Evolutionary conservation across 2,329 filamentous ascomycete species (phyloP).

Genomic region (Fusarium xyrophilum): DNA sequence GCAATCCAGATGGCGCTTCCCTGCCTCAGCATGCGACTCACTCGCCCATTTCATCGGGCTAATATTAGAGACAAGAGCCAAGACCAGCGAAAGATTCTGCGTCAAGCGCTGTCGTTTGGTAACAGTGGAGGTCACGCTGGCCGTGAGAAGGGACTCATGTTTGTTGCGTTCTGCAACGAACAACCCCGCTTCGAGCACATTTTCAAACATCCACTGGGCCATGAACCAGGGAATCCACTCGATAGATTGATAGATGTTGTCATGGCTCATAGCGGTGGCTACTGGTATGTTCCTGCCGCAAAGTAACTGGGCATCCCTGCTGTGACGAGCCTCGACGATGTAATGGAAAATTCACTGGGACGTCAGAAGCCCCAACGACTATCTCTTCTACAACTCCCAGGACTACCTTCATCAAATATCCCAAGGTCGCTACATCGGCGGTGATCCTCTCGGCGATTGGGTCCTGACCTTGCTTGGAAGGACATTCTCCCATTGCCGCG

Average conservation of each 20-base stretch:
- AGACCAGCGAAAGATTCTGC: not conserved
- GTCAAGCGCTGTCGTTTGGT: not conserved
- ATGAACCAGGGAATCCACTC: not conserved
- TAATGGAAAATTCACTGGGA: not conserved
- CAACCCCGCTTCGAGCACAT: not conserved
- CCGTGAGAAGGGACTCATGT: not conserved
- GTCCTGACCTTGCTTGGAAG: not conserved
- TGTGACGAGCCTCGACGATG: not conserved
- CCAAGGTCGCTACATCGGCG: not conserved
- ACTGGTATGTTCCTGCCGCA: not conserved
- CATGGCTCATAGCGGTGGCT: not conserved
- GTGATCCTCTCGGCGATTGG: not conserved
- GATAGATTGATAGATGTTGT: not conserved
- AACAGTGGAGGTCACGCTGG: not conserved
- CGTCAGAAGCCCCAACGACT: not conserved
- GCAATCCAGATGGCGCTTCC: not conserved
- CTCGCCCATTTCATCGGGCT: not conserved
- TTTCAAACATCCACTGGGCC: not conserved
- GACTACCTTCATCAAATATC: not conserved
- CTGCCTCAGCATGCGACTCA: not conserved
- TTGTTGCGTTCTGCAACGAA: not conserved
- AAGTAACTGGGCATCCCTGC: not conserved
- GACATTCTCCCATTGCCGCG: not conserved
- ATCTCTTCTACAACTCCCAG: not conserved
- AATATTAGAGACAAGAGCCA: not conserved